A percentile compares a stretch with the other conserved stretches of the same genome.
These are phyloP conservation scores for Penicillium griseofulvum DNA, from an alignment of 2,329 filamentous ascomycete species.

Conservation along the genomic window DNA sequence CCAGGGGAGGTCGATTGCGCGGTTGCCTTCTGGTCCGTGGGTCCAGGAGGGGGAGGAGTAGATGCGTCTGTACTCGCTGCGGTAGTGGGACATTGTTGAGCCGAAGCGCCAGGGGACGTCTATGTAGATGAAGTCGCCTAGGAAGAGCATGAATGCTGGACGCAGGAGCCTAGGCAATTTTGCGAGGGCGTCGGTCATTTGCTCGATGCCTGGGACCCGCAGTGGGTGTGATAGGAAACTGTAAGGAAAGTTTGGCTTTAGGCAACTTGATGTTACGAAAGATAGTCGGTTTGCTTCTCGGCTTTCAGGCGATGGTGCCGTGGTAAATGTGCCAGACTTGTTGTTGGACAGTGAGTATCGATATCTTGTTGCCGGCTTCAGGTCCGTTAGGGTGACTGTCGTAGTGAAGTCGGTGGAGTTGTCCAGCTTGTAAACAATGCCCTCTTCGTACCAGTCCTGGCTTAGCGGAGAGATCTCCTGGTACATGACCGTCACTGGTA, in stretches of 20 bases:
- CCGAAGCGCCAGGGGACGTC: conserved; percentile 84
- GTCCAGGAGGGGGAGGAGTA: conserved; percentile 92
- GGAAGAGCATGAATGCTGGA: conserved; percentile 60
- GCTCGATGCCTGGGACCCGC: conserved; percentile 73
- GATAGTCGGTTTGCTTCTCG: conserved; percentile 70
- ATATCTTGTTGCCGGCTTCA: conserved; percentile 71
- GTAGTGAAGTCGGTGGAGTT: conserved; percentile 81
- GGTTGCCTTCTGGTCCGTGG: conserved; percentile 59
- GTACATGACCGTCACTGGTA: conserved; percentile 72
- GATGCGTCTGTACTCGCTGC: conserved; percentile 90
- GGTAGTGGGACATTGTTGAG: conserved; percentile 69
- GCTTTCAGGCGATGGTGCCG: conserved; percentile 68
- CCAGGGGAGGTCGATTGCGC: conserved; percentile 72
- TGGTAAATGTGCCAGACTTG: conserved; percentile 75
- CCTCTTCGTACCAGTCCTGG: conserved; percentile 62
- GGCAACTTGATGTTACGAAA: conserved; percentile 89
- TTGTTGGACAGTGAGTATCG: conserved; percentile 86
- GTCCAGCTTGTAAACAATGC: conserved; percentile 63
- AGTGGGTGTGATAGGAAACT: conserved; percentile 78
- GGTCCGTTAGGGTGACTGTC: conserved; percentile 63
- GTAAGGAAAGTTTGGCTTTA: conserved; percentile 89
- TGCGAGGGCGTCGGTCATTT: conserved; percentile 71
- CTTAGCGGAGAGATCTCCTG: conserved; percentile 36
- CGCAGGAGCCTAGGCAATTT: conserved; percentile 58
- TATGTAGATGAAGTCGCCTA: conserved; percentile 50